Evolutionary conservation across 75 land plant species (phyloP), one percentile per base, ranked within the genome.

Genomic region (Isoetes taiwanensis): DNA sequence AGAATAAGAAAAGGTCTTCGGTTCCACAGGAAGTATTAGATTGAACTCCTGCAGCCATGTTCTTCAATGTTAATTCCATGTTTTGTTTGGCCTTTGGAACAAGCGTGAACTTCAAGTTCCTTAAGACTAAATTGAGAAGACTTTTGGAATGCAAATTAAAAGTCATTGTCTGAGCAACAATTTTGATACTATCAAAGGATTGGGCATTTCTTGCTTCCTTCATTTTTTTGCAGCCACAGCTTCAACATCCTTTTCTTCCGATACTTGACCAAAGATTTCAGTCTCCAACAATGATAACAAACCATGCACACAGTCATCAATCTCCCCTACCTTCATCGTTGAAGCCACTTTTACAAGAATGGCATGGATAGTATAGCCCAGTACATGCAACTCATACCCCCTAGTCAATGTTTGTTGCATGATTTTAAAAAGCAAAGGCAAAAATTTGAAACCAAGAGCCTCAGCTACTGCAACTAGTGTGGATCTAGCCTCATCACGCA

Each of bases 151-250:
- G 79, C 6, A 61, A 65, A 50, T 71, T 64, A 58, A 93, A 88
- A 2, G 83, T 87, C 50, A 93, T 58, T 3, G 40, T 73, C 33
- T 70, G 78, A 16, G 99, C 65, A 42, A 93, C 72, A 52, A 93
- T 57, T 59, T 64, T 66, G 19, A 93, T 40, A 35, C 96, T 84
- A 21, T 88, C 96, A 73, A 71, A 93, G 20, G 99, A 93, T 43
- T 74, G 73, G 20, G 31, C 63, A 29, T 78, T 79, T 54, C 64
- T 79, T 14, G 85, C 82, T 43, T 93, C 99, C 46, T 87, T 93
- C 95, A 87, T 84, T 76, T 88, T n/a, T n/a, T 93, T 4, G 69
- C 72, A 62, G 99, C 90, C 64, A 93, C 70, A 48, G 95, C 85
- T 19, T 78, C 99, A 20, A 93, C 95, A 41, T 81, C 85, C 65